Evolutionary conservation across 768 basidiomycete species (phyloP).

Genomic region (Psilocybe cyanescens): DNA sequence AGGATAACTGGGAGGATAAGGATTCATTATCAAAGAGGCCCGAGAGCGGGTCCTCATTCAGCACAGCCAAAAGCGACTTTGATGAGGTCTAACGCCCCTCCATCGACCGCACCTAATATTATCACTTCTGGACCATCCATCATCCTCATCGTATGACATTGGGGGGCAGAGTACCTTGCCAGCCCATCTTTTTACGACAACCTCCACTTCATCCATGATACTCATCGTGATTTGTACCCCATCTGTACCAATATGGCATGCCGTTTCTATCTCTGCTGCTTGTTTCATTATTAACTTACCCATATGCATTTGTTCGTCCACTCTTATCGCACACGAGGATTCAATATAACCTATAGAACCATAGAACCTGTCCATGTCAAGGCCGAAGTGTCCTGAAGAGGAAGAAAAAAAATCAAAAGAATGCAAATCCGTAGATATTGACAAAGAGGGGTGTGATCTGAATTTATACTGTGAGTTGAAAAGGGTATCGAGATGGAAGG

Average conservation of each 20-base stretch:
- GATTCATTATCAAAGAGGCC: constrained; percentile 23
- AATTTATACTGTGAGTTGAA: background rate
- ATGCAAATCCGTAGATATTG: background rate
- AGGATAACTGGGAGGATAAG: constrained; percentile 8
- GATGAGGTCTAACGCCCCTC: constrained; percentile 18
- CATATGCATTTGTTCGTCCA: constrained; percentile 1
- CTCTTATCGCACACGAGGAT: constrained; percentile 17
- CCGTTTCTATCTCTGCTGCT: background rate
- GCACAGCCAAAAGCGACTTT: constrained; percentile 37
- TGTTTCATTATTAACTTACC: constrained; percentile 4
- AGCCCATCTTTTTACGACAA: constrained; percentile 9
- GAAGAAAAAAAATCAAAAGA: background rate
- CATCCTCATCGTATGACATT: background rate
- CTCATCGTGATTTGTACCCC: constrained; percentile 1
- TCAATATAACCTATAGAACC: constrained; percentile 8
- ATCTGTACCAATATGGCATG: constrained; percentile 1
- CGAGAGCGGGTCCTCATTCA: constrained; percentile 37
- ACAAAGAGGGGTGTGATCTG: background rate
- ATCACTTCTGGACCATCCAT: background rate
- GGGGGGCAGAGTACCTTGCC: background rate
- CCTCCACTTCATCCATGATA: constrained; percentile 3
- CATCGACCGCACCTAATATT: constrained; percentile 1
- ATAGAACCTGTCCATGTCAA: background rate
- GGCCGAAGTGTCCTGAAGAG: background rate
- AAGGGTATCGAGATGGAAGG: background rate